A percentile compares a stretch with the other conserved stretches of the same genome.
Conservation (phyloP, 2,329 filamentous ascomycete genomes). For the Beauveria sp. region DNA sequence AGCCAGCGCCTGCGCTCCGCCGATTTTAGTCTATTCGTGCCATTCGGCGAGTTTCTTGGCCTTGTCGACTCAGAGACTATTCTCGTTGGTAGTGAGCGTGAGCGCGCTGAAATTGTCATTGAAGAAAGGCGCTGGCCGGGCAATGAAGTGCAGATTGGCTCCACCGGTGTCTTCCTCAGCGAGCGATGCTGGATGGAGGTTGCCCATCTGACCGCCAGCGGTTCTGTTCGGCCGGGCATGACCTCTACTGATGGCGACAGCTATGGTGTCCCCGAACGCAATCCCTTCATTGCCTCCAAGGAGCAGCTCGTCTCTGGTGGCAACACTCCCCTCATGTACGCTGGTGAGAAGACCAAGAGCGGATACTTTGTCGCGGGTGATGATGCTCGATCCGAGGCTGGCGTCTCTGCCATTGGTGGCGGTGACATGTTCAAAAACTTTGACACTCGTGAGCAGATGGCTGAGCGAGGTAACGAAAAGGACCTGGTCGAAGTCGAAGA, state of each 20-base stretch:
- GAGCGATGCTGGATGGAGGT: conserved; percentile 94
- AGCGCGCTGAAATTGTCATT: conserved; percentile 85
- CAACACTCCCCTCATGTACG: conserved; percentile 52
- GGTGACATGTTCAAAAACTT: conserved; percentile 98
- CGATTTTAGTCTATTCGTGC: conserved; percentile 92
- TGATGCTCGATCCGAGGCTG: conserved; percentile 85
- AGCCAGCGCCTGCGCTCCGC: conserved; percentile 87
- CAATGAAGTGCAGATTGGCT: conserved; percentile 85
- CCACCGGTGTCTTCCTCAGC: conserved; percentile 90
- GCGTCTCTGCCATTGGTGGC: conserved; percentile 79
- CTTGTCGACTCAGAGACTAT: conserved; percentile 76
- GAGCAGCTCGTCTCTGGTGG: conserved; percentile 48
- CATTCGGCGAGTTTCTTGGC: conserved; percentile 91
- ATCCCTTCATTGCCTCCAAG: conserved; percentile 55
- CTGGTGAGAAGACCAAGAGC: conserved; percentile 64
- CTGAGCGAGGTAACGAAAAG: conserved; percentile 89
- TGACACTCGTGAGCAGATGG: conserved; percentile 88
- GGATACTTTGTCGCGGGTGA: conserved; percentile 73
- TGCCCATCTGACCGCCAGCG: conserved; percentile 61
- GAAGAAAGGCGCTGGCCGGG: conserved; percentile 87
- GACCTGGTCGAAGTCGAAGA: conserved; percentile 87
- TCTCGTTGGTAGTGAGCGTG: conserved; percentile 83
- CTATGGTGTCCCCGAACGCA: conserved; percentile 35
- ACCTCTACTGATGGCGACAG: conserved; percentile 56
- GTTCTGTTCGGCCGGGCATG: conserved; percentile 29